phyloP scores from a whole-genome alignment of 2,329 filamentous ascomycete species.

The Monilinia aucupariae region DNA sequence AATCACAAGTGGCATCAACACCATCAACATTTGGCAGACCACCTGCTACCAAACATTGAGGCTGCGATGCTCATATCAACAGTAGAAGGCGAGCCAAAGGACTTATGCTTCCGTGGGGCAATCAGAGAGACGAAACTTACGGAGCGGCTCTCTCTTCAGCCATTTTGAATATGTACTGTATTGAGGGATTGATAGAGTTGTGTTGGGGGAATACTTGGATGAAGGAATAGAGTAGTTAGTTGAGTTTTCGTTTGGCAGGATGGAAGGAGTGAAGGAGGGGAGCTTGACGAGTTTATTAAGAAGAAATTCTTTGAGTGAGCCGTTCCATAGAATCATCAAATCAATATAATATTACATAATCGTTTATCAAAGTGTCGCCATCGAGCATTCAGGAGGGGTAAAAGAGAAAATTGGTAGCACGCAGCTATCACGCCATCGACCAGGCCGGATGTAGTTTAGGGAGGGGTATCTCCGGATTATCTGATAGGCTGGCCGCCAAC shows the following conservation, averaged over 20 bases:
- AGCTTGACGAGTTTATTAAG: background rate
- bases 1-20: background rate
- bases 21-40: background rate
- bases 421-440: conserved; percentile 16
- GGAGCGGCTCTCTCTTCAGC: conserved; percentile 22
- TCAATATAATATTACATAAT: conserved; percentile 13
- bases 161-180: conserved; percentile 19
- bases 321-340: background rate
- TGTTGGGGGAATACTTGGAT: background rate
- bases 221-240: too few species aligned
- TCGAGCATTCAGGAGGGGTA: background rate
- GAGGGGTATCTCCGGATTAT: conserved; percentile 7
- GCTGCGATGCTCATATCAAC: background rate
- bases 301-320: background rate
- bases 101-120: background rate
- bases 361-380: conserved; percentile 10
- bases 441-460: conserved; percentile 13
- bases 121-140: conserved; percentile 17
- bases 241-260: background rate
- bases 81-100: background rate
- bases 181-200: background rate
- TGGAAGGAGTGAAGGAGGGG: background rate
- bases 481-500: background rate
- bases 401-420: conserved; percentile 10
- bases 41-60: background rate